Percentiles rank a stretch among this genome's conserved stretches.
Conservation (phyloP, 306 rosid genomes). For the Canavalia gladiata region DNA sequence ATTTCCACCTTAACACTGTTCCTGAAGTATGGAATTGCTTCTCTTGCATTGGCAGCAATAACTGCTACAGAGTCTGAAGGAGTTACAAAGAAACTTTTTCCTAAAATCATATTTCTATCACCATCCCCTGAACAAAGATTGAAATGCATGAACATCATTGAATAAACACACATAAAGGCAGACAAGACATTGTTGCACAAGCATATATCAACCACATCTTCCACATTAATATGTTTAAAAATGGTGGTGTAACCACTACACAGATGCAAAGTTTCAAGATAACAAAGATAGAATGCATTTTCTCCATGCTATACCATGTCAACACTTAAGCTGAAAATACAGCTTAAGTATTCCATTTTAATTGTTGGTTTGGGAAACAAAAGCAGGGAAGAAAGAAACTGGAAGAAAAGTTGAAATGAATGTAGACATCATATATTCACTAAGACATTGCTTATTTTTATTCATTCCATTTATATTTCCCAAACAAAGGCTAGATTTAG, state of each 20-base stretch:
- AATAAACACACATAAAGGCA: constrained; percentile 32
- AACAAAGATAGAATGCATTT: background rate
- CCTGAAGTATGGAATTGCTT: constrained; percentile 86
- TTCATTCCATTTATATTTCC: constrained; percentile 21
- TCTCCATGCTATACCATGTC: background rate
- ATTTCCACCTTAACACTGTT: constrained; percentile 74
- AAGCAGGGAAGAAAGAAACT: background rate
- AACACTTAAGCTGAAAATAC: background rate
- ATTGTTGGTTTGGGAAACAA: background rate
- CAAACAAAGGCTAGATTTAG: constrained; percentile 7
- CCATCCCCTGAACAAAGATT: constrained; percentile 79
- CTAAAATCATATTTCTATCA: constrained; percentile 98
- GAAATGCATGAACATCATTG: constrained; percentile 10
- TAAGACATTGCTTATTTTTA: background rate
- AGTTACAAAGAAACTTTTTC: constrained; percentile 85
- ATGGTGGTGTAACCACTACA: background rate
- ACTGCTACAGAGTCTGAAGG: constrained; percentile 98
- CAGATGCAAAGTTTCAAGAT: constrained; percentile 6
- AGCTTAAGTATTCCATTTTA: background rate
- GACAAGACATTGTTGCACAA: constrained; percentile 12
- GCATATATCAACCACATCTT: constrained; percentile 14
- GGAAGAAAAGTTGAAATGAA: background rate
- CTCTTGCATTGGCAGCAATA: constrained; percentile 95
- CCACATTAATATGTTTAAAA: constrained; percentile 23
- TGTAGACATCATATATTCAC: background rate